phyloP scores from a whole-genome alignment of 2,329 filamentous ascomycete species.

The Paecilomyces sp. region DNA sequence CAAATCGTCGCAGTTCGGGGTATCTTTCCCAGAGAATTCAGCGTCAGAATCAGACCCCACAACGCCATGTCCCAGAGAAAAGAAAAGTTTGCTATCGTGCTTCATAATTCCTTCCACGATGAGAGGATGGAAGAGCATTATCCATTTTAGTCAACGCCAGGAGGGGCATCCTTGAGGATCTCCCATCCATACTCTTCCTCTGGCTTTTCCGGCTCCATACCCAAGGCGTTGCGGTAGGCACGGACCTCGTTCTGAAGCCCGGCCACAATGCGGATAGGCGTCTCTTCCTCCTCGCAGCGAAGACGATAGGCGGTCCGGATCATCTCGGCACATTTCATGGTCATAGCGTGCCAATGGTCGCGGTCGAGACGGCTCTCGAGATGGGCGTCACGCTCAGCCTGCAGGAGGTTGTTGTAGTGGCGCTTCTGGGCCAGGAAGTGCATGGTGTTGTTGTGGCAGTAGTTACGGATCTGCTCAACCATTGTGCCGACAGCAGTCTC shows the following conservation, averaged over 20 bases:
- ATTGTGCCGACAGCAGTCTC: conserved; percentile 40
- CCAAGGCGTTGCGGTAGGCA: conserved; percentile 39
- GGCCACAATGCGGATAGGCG: conserved; percentile 36
- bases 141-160: conserved; percentile 22
- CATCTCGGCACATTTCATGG: conserved; percentile 42
- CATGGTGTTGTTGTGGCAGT: conserved; percentile 43
- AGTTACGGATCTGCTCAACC: conserved; percentile 45
- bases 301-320: conserved; percentile 41
- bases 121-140: background rate
- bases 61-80: conserved; percentile 11
- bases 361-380: conserved; percentile 42
- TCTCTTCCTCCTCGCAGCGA: conserved; percentile 41
- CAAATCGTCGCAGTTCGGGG: conserved; percentile 10
- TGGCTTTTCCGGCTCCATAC: conserved; percentile 41
- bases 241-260: conserved; percentile 44
- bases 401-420: conserved; percentile 44
- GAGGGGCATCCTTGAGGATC: conserved; percentile 37
- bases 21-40: conserved; percentile 15
- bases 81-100: conserved; percentile 10
- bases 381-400: conserved; percentile 44
- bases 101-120: conserved; percentile 8
- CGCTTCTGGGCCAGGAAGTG: conserved; percentile 40
- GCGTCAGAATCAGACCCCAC: conserved; percentile 11
- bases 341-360: conserved; percentile 43
- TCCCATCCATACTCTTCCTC: conserved; percentile 45